Percentiles rank a stretch among this genome's conserved stretches.
phyloP scores from a whole-genome alignment of 176 grass and related monocot species.

The Pontederia crassipes region DNA sequence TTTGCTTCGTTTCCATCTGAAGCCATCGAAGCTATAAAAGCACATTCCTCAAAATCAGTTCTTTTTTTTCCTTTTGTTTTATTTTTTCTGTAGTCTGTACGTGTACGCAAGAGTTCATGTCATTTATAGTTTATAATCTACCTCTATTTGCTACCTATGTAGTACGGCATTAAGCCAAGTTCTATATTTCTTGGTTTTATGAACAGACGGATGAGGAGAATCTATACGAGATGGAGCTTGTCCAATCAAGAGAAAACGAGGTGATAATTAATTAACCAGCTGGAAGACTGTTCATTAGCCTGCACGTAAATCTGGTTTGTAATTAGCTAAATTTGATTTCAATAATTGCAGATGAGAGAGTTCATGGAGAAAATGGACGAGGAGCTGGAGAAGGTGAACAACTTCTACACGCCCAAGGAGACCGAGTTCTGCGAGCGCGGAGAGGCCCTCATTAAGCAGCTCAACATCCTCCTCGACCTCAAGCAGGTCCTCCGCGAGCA shows the following conservation, averaged over 20 bases:
- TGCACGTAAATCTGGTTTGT: neutral
- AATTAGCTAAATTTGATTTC: neutral
- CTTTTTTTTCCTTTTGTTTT: too few species aligned
- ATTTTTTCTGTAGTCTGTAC: too few species aligned
- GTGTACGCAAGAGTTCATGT: too few species aligned
- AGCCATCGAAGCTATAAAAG: too few species aligned
- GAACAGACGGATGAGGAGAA: conserved; percentile 32
- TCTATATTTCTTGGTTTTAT: neutral
- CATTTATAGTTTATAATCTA: too few species aligned
- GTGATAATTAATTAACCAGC: conserved; percentile 18
- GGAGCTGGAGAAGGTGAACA: conserved; percentile 77
- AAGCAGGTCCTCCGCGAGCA: conserved; percentile 61
- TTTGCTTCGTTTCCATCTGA: too few species aligned
- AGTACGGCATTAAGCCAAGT: neutral
- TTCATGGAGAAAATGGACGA: conserved; percentile 59
- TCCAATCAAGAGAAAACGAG: conserved; percentile 48
- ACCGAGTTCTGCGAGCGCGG: conserved; percentile 49
- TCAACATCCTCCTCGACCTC: conserved; percentile 61
- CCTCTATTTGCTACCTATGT: neutral
- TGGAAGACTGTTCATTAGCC: neutral
- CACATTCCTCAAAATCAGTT: too few species aligned
- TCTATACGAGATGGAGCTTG: conserved; percentile 34
- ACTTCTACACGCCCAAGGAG: conserved; percentile 55
- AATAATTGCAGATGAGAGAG: conserved; percentile 35
- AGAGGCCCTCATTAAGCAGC: conserved; percentile 50